phyloP scores from a whole-genome alignment of 805 yeast genomes.

The Candida nemodendra region DNA sequence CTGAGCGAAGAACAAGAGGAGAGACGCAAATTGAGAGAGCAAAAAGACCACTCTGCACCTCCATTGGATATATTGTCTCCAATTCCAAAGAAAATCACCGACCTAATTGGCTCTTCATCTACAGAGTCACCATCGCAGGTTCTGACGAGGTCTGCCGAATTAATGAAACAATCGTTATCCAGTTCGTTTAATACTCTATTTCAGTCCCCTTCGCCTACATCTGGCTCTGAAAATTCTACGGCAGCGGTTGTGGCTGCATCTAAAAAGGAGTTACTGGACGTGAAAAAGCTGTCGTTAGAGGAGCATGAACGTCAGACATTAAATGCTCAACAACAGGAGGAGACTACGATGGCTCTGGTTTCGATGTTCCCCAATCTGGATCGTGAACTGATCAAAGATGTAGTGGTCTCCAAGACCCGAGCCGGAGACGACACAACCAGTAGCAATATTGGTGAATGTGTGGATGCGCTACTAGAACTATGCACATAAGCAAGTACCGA shows the following conservation, averaged over 20 bases:
- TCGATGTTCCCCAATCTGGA: slow-evolving; percentile 80
- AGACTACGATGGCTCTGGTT: slow-evolving; percentile 47
- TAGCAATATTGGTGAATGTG: slow-evolving; percentile 68
- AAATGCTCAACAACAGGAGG: slow-evolving; percentile 42
- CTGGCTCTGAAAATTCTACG: slow-evolving; percentile 3
- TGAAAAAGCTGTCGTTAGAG: slow-evolving; percentile 31
- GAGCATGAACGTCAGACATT: slow-evolving; percentile 33
- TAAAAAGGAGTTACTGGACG: slow-evolving; percentile 23
- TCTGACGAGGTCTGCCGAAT: slow-evolving; percentile 36
- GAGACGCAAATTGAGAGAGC: slow-evolving; percentile 13
- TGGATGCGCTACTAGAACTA: slow-evolving; percentile 54
- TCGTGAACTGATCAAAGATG: slow-evolving; percentile 64
- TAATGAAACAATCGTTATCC: slow-evolving; percentile 35
- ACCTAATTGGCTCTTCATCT: slow-evolving; percentile 23
- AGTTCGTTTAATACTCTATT: slow-evolving; percentile 26
- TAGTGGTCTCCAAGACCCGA: slow-evolving; percentile 56
- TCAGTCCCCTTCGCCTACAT: slow-evolving; percentile 16
- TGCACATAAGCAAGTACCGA: too few relatives aligned
- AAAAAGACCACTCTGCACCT: slow-evolving; percentile 4
- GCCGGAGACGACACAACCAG: slow-evolving; percentile 15
- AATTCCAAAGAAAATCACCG: slow-evolving; percentile 26
- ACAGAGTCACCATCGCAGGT: slow-evolving; percentile 35
- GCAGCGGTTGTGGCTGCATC: slow-evolving; percentile 6
- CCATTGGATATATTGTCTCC: slow-evolving; percentile 20
- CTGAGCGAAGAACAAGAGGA: slow-evolving; percentile 30